Evolutionary conservation across 257 asterid genomes (phyloP), one percentile per base, ranked within the genome.

Genomic region (Scutellaria galericulata): DNA sequence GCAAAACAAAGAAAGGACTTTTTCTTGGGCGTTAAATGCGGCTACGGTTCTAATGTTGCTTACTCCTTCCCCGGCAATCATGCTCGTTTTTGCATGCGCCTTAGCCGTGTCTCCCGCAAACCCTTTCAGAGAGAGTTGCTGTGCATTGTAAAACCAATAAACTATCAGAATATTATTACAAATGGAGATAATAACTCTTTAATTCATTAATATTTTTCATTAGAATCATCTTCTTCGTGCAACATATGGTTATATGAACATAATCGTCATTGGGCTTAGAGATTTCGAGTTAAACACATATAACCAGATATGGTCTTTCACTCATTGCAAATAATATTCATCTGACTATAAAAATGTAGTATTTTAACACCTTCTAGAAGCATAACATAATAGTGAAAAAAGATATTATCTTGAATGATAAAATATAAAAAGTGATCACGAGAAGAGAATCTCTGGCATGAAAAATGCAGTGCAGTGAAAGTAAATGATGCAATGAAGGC

Each of bases 11-110:
- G 94, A 87, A 4, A 95, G 85, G 77, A 95, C 79, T 57, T 90
- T 95, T 15, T 85, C 90, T 78, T 95, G 99, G 8, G 97, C 97
- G 41, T 92, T 95, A 77, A 95, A 95, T 0, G 99, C 99, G 0
- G 98, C 98, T 0, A 95, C 99, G 0, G 99, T 95, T 56, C 99
- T 68, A 9, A 95, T 95, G 82, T 95, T 95, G 96, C 99, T 95
- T 13, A 95, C 99, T 52, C 96, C 99, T 86, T 92, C 99, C 1
- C 99, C 98, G 0, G 99, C 98, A n/a, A 95, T 92, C 99, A 95
- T 95, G 84, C 99, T 92, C 1, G 97, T 92, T 72, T 92, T 95
- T 0, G 99, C 99, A 50, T 95, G 98, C 0, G 98, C 98, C 70
- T 89, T 95, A 0, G 99, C 99, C 0, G 98, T 95, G 86, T 95